Evolutionary conservation across 2,329 filamentous ascomycete species (phyloP).

Genomic region (Calonectria ilicicola): DNA sequence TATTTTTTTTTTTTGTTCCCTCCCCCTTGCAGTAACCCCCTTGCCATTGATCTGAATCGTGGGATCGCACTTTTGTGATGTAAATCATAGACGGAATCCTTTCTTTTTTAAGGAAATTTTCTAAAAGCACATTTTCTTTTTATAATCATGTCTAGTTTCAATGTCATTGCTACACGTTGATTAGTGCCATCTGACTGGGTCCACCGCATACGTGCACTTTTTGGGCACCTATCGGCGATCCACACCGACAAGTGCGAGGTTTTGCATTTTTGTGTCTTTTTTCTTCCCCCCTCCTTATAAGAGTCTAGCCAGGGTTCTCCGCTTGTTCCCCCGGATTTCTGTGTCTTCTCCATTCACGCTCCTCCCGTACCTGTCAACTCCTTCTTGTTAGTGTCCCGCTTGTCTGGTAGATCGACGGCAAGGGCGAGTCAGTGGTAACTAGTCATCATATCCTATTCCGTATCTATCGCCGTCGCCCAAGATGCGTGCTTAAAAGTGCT

Average conservation of each 20-base stretch:
- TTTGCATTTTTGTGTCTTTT: neutral
- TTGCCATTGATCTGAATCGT: neutral
- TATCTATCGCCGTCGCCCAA: neutral
- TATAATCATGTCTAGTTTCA: neutral
- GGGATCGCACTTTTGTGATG: neutral
- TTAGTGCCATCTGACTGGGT: slow-evolving; percentile 11
- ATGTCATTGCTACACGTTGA: neutral
- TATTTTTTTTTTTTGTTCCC: neutral
- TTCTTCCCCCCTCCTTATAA: neutral
- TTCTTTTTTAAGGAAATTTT: neutral
- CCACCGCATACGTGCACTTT: neutral
- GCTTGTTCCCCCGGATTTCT: slow-evolving; percentile 20
- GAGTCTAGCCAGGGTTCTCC: slow-evolving; percentile 8
- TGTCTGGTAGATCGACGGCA: neutral
- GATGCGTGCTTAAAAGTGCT: slow-evolving; percentile 25
- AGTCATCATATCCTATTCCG: neutral
- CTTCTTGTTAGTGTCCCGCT: slow-evolving; percentile 4
- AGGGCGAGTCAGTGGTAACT: slow-evolving; percentile 2
- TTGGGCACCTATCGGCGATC: neutral
- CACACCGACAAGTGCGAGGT: slow-evolving; percentile 13
- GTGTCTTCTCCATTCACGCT: slow-evolving; percentile 4
- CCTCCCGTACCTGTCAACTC: neutral
- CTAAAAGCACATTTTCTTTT: neutral
- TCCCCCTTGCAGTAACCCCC: neutral
- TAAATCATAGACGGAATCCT: neutral